Base-by-base conservation (phyloP, 208 protist species). In the Trypanosoma lewisi region DNA sequence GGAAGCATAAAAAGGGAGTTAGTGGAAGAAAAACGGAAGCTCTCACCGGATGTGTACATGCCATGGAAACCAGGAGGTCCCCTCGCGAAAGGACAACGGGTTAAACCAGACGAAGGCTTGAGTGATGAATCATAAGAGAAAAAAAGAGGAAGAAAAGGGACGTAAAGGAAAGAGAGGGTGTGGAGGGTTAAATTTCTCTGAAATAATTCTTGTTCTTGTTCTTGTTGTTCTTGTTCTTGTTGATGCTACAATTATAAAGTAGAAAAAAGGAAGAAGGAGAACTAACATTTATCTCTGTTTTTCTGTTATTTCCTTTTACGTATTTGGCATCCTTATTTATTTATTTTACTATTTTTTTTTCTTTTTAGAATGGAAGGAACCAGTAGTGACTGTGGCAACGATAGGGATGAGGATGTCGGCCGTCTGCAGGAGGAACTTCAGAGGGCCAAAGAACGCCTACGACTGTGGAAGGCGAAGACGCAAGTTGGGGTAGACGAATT, bases 1-100 rank as follows among this genome's bases (percentile, higher is more conserved):
- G 83, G 85, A 9, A 95, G 78, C 42, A 74, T 95, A 9, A 73
- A 67, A 1, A 54, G 58, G 6, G 84, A 89, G 49, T 33, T 91
- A 21, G 63, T 94, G 25, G 82, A 89, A 30, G 77, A 82, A 63
- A 85, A 87, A 34, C 79, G 82, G 31, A 64, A 50, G 48, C 53
- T 80, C 31, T 64, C 84, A 14, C 87, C 87, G 8, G 52, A 57
- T 9, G 75, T 87, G 28, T 85, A 94, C 73, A 87, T 78, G 31
- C 87, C 87, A 19, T 94, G 87, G 85, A 79, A 94, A 56, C 61
- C 78, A 5, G 82, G 87, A n/a, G 84, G 84, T 0, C 87, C 87
- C 0, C 90, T 94, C 72, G 80, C 86, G 17, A 37, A 27, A 21
- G 57, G 67, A 30, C 50, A 73, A 37, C 42, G 33, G n/a, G 25